Evolutionary conservation across 306 rosid species (phyloP).

Genomic region (Neltuma alba): DNA sequence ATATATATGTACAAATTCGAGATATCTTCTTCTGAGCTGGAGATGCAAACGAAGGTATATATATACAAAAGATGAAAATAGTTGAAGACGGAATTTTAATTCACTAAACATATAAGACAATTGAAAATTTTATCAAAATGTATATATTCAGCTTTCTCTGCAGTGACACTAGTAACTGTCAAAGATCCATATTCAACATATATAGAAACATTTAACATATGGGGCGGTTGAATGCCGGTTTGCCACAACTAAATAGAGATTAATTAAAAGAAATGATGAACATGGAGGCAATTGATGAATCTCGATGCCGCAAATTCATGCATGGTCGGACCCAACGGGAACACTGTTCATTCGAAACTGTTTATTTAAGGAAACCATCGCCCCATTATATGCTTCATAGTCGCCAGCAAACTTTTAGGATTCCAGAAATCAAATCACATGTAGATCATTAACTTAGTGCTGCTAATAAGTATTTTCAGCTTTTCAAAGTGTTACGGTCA

Average conservation of each 20-base stretch:
- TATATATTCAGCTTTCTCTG: not conserved
- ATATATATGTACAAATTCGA: not conserved
- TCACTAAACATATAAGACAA: too few species aligned
- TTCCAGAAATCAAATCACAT: constrained; percentile 30
- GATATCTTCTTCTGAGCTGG: not conserved
- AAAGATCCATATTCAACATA: not conserved
- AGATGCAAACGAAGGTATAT: not conserved
- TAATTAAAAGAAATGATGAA: constrained; percentile 33
- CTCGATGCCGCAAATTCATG: constrained; percentile 57
- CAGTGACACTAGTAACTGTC: not conserved
- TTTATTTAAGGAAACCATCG: constrained; percentile 20
- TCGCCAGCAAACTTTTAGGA: constrained; percentile 29
- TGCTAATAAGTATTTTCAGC: constrained; percentile 10
- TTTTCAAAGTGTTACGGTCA: constrained; percentile 30
- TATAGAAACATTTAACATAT: not conserved
- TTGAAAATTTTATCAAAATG: not conserved
- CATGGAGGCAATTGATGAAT: constrained; percentile 41
- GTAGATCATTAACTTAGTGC: not conserved
- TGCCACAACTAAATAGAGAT: constrained; percentile 31
- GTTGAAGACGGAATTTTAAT: not conserved
- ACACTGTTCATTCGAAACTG: constrained; percentile 44
- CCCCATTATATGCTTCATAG: not conserved
- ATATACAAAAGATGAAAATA: not conserved
- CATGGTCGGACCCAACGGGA: constrained; percentile 53
- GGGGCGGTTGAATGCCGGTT: constrained; percentile 4